Base-by-base conservation (phyloP, 73 alveolate species). In the Diophrys sp. region DNA sequence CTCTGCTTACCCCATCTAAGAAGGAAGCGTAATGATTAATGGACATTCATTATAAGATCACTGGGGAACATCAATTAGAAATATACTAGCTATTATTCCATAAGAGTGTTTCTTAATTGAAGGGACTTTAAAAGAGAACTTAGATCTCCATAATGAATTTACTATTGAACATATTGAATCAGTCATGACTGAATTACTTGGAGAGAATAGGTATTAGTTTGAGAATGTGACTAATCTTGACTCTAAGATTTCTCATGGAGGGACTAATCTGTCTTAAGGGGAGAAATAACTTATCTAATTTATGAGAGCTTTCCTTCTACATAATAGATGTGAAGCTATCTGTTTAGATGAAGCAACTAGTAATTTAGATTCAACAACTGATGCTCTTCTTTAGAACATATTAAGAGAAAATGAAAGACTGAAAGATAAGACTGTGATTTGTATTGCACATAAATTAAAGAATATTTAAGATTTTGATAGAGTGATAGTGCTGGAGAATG, bases 401-500 rank as follows among this genome's bases (percentile, higher is more conserved):
- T 5, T 68, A 26, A 23, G 75, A 68, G 75, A 62, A 29, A 62
- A 62, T 62, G 31, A 5, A 5, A 62, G 2, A 29, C 14, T 62
- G 2, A 62, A 62, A 14, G 29, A 8, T 2, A 62, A 62, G 29
- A 91, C 96, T 0, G 90, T 91, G 28, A 82, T 93, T 29, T 89
- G 87, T 28, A 93, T 93, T 70, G 98, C 98, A 27, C 98, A 93
- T 70, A 79, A 96, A 28, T 87, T 93, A 56, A 75, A 81, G 62
- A 93, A 96, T 8, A 93, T 93, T 33, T 75, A 82, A 28, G 84
- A 90, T 44, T 91, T 96, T 0, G 96, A 90, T 68, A 75, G 81
- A 44, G 90, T 93, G 54, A 75, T 88, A 33, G 98, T 93, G 83
- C 70, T 93, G 73, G 90, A 90, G 78, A 87, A 83, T 55, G 98